These are phyloP conservation scores for Tilletia walkeri DNA, from an alignment of 1,284 basidiomycete genomes.

Conservation along the genomic window DNA sequence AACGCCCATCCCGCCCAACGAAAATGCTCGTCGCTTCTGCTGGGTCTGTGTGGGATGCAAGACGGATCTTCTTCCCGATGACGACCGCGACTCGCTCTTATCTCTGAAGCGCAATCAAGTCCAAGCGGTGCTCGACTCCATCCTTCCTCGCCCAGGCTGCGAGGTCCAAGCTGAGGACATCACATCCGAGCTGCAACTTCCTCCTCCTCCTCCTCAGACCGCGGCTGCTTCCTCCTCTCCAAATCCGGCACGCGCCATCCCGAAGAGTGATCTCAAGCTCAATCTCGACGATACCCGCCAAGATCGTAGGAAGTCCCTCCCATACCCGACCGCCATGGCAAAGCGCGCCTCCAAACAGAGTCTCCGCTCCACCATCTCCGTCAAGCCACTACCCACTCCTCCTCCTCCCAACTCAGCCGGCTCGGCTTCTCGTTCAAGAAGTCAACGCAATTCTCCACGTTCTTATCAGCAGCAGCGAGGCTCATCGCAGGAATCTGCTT, in stretches of 20 bases:
- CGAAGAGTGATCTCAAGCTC: too few species aligned
- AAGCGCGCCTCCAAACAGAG: conserved; percentile 17
- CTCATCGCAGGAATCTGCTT: too few species aligned
- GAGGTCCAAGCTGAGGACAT: background rate
- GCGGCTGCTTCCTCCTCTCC: too few species aligned
- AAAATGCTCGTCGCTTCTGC: conserved; percentile 35
- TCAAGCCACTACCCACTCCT: conserved; percentile 11
- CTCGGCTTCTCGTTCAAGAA: background rate
- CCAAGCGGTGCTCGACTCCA: conserved; percentile 23
- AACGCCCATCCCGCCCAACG: conserved; percentile 29
- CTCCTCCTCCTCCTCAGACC: too few species aligned
- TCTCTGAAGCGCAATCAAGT: conserved; percentile 21
- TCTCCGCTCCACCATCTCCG: conserved; percentile 13
- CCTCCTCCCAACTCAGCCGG: conserved; percentile 4
- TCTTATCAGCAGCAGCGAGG: too few species aligned
- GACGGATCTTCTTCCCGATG: conserved; percentile 27
- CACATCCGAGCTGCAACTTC: too few species aligned
- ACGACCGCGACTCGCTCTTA: background rate
- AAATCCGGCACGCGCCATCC: too few species aligned
- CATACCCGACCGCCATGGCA: background rate
- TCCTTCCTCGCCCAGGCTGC: conserved; percentile 18
- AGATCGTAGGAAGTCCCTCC: background rate
- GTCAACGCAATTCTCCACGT: background rate
- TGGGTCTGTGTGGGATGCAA: conserved; percentile 48
- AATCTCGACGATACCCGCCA: too few species aligned